Evolutionary conservation across 495 filamentous ascomycete species (phyloP), one percentile per base, ranked within the genome.

Genomic region (Penicillium flavigenum): DNA sequence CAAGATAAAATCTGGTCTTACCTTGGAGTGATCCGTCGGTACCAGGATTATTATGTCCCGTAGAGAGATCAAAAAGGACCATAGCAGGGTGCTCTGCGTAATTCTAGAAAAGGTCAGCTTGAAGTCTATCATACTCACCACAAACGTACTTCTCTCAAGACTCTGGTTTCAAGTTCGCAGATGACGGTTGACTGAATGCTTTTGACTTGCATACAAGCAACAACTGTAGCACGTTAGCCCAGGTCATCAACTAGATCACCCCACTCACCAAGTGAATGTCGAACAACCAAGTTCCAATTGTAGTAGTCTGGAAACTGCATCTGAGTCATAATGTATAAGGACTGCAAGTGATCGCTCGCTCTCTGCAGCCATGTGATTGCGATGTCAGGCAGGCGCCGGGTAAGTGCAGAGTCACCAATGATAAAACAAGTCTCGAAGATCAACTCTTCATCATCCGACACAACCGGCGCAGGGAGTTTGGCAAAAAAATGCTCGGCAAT

Each of bases 401-500:
- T 63, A 1, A 83, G 72, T 27, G 88, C 71, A 27, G 81, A 77
- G 54, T 79, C 81, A 2, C 92, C 90, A 61, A 94, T 88, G 58
- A 87, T 85, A 51, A 86, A 89, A 14, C 91, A 76, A 16, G 86
- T 71, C 62, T 93, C 87, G 19, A 86, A 82, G n/a, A 91, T 77
- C 22, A 78, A 74, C 16, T 69, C 59, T 14, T 81, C 72, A 50
- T 86, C 80, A 9, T 81, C 71, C 4, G 65, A 55, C 4, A 63
- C 58, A 7, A 66, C 66, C 10, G 76, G 66, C 9, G 65, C 57
- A 26, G 77, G 71, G 8, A 79, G 67, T 61, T 89, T 88, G 16
- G 74, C 74, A 69, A 87, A 92, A 75, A 93, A 81, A 66, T 88
- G 83, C 51, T 94, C 88, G 10, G 90, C 89, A 31, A 95, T 77